Percentiles rank a stretch among this genome's conserved stretches.
phyloP scores from a whole-genome alignment of 2,329 filamentous ascomycete genomes.

The Teratosphaeria gauchensis region DNA sequence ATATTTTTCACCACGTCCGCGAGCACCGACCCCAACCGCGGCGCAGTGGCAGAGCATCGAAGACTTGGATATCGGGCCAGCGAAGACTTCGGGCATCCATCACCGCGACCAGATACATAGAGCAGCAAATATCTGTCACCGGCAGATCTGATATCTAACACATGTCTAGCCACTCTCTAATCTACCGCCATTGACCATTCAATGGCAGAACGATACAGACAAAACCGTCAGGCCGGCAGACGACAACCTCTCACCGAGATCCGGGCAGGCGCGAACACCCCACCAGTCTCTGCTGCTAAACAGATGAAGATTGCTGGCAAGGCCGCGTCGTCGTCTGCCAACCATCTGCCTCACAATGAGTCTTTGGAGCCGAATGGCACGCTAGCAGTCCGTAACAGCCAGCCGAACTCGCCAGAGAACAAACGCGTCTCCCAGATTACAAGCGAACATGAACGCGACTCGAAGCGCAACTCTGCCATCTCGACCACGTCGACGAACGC shows the following conservation, averaged over 20 bases:
- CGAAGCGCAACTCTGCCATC: constrained; percentile 44
- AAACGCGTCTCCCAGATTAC: constrained; percentile 44
- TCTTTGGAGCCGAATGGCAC: constrained; percentile 36
- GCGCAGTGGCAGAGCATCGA: background rate
- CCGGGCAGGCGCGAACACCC: constrained; percentile 20
- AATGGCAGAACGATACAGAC: constrained; percentile 24
- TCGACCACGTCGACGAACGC: constrained; percentile 48
- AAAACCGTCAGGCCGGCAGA: constrained; percentile 11
- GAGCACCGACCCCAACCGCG: background rate
- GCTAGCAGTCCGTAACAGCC: constrained; percentile 30
- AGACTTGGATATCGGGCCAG: no score
- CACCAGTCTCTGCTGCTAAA: constrained; percentile 11
- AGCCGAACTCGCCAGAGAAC: constrained; percentile 33
- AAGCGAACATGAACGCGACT: constrained; percentile 37
- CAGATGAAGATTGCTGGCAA: constrained; percentile 8
- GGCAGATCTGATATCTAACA: background rate
- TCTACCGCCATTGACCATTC: background rate
- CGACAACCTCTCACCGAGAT: constrained; percentile 24
- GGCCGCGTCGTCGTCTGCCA: constrained; percentile 9
- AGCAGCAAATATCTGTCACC: background rate
- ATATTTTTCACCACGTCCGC: background rate
- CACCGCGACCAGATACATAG: background rate
- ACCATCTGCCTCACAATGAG: constrained; percentile 33
- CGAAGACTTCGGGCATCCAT: background rate
- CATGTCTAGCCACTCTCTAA: background rate